Evolutionary conservation across 805 yeast genomes (phyloP).

Genomic region (Starmerella stigmatis): DNA sequence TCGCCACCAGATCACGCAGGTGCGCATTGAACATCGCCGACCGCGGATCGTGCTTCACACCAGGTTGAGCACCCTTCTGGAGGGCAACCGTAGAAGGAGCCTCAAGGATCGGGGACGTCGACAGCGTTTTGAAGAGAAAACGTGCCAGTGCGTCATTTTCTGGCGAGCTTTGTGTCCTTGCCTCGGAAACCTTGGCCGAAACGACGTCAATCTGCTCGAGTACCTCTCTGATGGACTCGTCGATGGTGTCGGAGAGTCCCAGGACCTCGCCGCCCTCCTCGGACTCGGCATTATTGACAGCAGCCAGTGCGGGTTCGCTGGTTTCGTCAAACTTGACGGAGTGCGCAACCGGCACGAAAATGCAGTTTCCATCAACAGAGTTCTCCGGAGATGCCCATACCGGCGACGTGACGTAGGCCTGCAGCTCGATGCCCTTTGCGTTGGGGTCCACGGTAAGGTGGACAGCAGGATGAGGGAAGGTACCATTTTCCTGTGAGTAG

Average conservation of each 20-base stretch:
- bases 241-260: constrained; percentile 31
- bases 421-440: constrained; percentile 40
- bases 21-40: constrained; percentile 58
- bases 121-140: constrained; percentile 42
- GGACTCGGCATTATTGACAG: constrained; percentile 29
- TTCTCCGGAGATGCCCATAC: constrained; percentile 37
- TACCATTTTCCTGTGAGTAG: constrained; percentile 59
- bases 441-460: constrained; percentile 62
- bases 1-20: constrained; percentile 68
- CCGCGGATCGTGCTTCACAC: constrained; percentile 36
- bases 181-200: constrained; percentile 12
- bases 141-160: constrained; percentile 43
- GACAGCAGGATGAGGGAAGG: constrained; percentile 66
- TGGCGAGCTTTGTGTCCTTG: constrained; percentile 7
- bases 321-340: constrained; percentile 45
- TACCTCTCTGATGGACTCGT: constrained; percentile 31
- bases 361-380: constrained; percentile 36
- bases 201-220: constrained; percentile 31
- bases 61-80: constrained; percentile 9
- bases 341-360: constrained; percentile 69
- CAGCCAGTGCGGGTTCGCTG: constrained; percentile 37
- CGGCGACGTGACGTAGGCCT: constrained; percentile 71
- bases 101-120: constrained; percentile 31
- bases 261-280: constrained; percentile 26
- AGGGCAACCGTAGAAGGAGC: constrained; percentile 16